These are phyloP conservation scores for Citrus medica DNA, from an alignment of 345 rosid genomes.

Conservation along the genomic window DNA sequence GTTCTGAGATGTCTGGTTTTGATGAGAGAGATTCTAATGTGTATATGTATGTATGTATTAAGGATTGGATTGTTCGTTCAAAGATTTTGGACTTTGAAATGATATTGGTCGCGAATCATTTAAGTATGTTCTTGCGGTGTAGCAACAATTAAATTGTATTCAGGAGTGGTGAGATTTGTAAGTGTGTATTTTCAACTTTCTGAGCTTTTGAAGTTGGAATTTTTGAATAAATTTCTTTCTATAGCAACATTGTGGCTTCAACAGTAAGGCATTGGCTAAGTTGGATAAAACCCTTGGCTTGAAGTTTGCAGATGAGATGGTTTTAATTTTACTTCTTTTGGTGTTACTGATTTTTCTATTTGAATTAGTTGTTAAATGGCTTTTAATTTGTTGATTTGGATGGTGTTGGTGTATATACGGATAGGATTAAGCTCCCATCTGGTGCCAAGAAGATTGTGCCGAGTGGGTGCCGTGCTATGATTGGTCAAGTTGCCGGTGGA, in stretches of 20 bases:
- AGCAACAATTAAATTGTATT: background rate
- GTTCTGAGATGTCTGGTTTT: background rate
- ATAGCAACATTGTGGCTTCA: background rate
- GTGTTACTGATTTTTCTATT: background rate
- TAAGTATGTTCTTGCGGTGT: background rate
- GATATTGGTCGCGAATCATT: background rate
- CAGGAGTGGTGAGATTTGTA: background rate
- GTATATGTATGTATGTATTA: background rate
- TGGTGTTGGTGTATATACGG: background rate
- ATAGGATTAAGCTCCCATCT: conserved; percentile 69
- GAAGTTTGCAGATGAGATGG: background rate
- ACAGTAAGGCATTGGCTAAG: background rate
- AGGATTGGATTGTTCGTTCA: background rate
- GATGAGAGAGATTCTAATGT: background rate
- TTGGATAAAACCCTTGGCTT: background rate
- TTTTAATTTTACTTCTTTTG: background rate
- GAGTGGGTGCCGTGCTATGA: conserved; percentile 73
- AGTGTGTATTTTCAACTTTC: background rate
- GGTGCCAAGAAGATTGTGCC: conserved; percentile 70
- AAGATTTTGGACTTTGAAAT: background rate
- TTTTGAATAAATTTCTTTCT: background rate
- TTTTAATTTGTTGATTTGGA: background rate
- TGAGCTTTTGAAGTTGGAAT: background rate
- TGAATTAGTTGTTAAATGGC: background rate
- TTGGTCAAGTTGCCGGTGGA: conserved; percentile 77